Evolutionary conservation across 2,329 filamentous ascomycete genomes (phyloP), one percentile per base, ranked within the genome.

Genomic region (Pestalotiopsis fici): DNA sequence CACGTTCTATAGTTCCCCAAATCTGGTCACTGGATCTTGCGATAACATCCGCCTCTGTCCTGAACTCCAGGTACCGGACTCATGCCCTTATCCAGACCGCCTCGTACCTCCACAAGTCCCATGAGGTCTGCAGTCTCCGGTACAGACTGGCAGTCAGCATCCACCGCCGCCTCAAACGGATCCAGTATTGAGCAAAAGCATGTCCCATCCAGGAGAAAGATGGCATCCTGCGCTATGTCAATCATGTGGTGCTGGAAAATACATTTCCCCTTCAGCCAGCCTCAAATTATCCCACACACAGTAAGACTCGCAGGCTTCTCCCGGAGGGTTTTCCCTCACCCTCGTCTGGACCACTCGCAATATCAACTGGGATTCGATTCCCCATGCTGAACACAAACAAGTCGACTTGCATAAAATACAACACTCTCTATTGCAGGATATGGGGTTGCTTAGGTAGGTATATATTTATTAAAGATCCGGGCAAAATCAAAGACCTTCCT

Each of bases 61-160:
- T 67, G 83, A 82, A n/a, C 81, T 84, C 4, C 86, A 74, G 66
- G 80, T 80, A 15, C 81, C 75, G 3, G 75, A 25, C 80, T 81
- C 65, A 87, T 79, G 15, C 66, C 69, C 3, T 72, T 69, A 0
- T 71, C 69, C 2, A 77, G 68, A 2, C 76, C 74, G 6, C 75
- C 76, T 2, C 67, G 69, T 1, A 72, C 69, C n/a, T 67, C 47
- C 2, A 76, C 68, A 21, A 75, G 71, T 0, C 61, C 13, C 71
- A 70, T 70, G 0, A 78, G 68, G 4, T 57, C 70, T 0, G 78
- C 73, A 7, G 64, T 57, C 9, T 73, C 66, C 3, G 77, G 70
- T 15, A 74, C 73, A 2, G 70, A 59, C 7, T 69, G 67, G 37
- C 71, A 73, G 6, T 77, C 74, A 0, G 62, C 68, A 0, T 61